Percentiles rank a stretch among this genome's conserved stretches.
These are phyloP conservation scores for Aspergillus chevalieri DNA, from an alignment of 2,329 filamentous ascomycete species.

Conservation along the genomic window DNA sequence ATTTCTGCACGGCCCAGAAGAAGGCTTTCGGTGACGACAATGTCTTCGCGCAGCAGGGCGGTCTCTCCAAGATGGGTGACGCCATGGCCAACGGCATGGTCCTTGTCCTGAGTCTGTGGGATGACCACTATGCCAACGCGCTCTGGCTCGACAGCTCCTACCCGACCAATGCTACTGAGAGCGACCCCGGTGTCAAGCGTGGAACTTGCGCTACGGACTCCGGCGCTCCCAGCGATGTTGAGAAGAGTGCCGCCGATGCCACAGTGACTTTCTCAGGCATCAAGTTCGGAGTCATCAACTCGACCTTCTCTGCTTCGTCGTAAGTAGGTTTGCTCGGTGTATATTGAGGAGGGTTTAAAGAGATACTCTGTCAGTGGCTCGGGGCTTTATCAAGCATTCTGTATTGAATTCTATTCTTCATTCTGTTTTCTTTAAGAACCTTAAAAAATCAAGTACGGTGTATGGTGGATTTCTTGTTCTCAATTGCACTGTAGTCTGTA, in stretches of 20 bases:
- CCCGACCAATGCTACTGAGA: constrained; percentile 43
- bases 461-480: too few relatives aligned
- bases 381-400: too few relatives aligned
- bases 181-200: constrained; percentile 45
- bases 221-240: constrained; percentile 48
- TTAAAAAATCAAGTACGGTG: too few relatives aligned
- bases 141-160: constrained; percentile 66
- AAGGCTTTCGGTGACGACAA: constrained; percentile 49
- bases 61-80: constrained; percentile 32
- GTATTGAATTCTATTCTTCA: too few relatives aligned
- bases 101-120: constrained; percentile 55
- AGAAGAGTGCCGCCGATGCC: constrained; percentile 42
- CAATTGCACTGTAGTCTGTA: neutral
- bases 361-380: too few relatives aligned
- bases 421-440: too few relatives aligned
- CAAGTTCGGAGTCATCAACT: constrained; percentile 52
- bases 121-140: constrained; percentile 64
- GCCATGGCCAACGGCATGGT: constrained; percentile 44
- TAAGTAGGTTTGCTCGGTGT: neutral
- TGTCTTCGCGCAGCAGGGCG: constrained; percentile 50
- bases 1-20: constrained; percentile 54
- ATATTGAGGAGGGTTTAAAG: neutral
- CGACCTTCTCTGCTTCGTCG: constrained; percentile 36
- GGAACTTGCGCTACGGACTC: constrained; percentile 49
- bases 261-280: constrained; percentile 55